Base-by-base conservation (phyloP, 192 early-diverging fungal genomes). In the Mortierella antarctica region DNA sequence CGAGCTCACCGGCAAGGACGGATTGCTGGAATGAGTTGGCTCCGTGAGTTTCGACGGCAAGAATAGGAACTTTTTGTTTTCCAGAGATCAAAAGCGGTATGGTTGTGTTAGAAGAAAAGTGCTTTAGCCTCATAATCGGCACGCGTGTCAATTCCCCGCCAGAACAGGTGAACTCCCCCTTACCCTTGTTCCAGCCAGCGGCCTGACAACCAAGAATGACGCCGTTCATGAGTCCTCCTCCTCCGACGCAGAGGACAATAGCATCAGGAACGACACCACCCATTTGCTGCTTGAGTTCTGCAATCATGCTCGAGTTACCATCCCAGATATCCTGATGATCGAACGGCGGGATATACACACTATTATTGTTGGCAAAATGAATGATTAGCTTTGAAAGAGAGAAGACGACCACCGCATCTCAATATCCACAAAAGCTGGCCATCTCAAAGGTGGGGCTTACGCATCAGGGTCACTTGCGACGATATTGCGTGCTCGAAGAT, bases 31-130 rank as follows among this genome's bases (percentile, higher is more conserved):
- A 92, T 10, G 88, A 86, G 74, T 92, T 92, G 54, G 89, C 90
- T 53, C 91, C 90, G 80, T 92, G 89, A 2, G 92, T 94, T 68
- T 94, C 92, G 8, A 91, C 90, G 3, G 92, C 91, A 82, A 94
- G 88, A 6, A 92, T 78, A 41, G 92, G 92, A 0, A 94, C 92
- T 31, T 31, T 31, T 31, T n/a, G n/a, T n/a, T 76, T 12, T 48
- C 7, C 13, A 59, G 54, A 42, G 7, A n/a, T 0, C 31, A 74
- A 42, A 55, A 56, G 4, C 23, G 8, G 14, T 17, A 50, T 11
- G 44, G 23, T 48, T 23, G 7, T 14, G 7, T 8, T 9, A 7
- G 42, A 21, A 52, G 23, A 52, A 52, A 31, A 13, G 12, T 64
- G 49, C 20, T 62, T 17, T 31, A 2, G 31, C 31, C 1, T 31